Conservation (phyloP, 345 rosid species). For the Salix arbutifolia region DNA sequence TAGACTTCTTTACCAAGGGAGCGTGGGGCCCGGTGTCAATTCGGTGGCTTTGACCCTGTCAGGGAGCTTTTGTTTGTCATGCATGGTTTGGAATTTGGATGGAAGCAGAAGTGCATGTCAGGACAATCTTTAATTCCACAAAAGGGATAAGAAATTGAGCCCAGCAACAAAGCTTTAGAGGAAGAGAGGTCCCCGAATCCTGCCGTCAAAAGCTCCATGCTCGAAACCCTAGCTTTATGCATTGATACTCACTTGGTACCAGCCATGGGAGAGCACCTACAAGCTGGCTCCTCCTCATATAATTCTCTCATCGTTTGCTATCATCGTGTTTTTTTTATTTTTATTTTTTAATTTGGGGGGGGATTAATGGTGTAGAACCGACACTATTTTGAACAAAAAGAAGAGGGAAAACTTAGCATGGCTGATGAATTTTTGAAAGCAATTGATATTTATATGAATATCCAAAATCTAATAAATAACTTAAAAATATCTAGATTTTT, state of each 20-base stretch:
- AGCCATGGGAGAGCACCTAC: constrained; percentile 8
- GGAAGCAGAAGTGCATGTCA: constrained; percentile 21
- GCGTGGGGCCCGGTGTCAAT: neutral
- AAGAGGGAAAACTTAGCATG: too few relatives aligned
- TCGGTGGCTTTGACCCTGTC: constrained; percentile 19
- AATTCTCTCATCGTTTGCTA: neutral
- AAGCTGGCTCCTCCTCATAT: constrained; percentile 24
- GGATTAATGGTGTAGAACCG: too few relatives aligned
- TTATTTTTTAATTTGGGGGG: too few relatives aligned
- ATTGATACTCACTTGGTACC: constrained; percentile 37
- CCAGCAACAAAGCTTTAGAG: constrained; percentile 43
- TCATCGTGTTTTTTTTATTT: neutral
- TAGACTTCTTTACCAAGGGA: too few relatives aligned
- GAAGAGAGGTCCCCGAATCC: constrained; percentile 46
- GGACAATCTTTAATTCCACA: constrained; percentile 80
- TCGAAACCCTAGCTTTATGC: constrained; percentile 36
- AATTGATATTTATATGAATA: too few relatives aligned
- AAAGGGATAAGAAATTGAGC: constrained; percentile 51
- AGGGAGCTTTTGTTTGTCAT: constrained; percentile 12
- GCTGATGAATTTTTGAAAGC: too few relatives aligned
- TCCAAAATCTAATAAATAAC: too few relatives aligned
- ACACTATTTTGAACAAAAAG: too few relatives aligned
- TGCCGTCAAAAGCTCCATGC: constrained; percentile 32
- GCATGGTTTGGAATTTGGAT: constrained; percentile 12
- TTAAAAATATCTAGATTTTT: too few relatives aligned